Evolutionary conservation across 2,329 filamentous ascomycete species (phyloP).

Genomic region (Phialocephala subalpina): DNA sequence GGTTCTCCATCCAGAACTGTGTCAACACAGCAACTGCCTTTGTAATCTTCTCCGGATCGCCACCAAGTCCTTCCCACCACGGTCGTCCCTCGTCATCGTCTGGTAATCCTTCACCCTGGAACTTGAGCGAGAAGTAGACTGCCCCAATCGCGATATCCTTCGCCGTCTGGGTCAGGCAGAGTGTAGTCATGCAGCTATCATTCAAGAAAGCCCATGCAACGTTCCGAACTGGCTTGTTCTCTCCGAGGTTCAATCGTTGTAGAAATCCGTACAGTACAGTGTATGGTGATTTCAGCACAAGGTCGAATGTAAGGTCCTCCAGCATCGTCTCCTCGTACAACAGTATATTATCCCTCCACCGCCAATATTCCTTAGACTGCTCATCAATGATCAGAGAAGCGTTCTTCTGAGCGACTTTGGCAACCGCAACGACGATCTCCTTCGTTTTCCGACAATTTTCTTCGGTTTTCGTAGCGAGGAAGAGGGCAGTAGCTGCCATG

Average conservation of each 20-base stretch:
- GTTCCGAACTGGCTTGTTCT: conserved; percentile 84
- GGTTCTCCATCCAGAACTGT: conserved; percentile 71
- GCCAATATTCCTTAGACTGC: conserved; percentile 98
- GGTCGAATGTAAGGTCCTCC: conserved; percentile 91
- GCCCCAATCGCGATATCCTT: conserved; percentile 84
- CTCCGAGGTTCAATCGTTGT: conserved; percentile 73
- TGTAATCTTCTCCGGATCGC: conserved; percentile 73
- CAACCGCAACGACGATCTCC: conserved; percentile 91
- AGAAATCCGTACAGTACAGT: conserved; percentile 84
- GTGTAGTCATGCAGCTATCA: conserved; percentile 83
- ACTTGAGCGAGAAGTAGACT: conserved; percentile 85
- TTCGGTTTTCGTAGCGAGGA: conserved; percentile 96
- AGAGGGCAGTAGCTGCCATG: conserved; percentile 89
- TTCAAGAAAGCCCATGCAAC: conserved; percentile 94
- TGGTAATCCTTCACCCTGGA: conserved; percentile 74
- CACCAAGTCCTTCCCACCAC: conserved; percentile 87
- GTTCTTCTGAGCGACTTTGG: conserved; percentile 94
- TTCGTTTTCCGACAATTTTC: conserved; percentile 97
- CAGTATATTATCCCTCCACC: conserved; percentile 93
- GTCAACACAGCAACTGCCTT: conserved; percentile 80
- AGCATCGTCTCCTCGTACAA: conserved; percentile 93
- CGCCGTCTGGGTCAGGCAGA: conserved; percentile 83
- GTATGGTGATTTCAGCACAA: conserved; percentile 90
- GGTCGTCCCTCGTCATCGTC: conserved; percentile 78
- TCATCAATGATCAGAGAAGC: conserved; percentile 90